Evolutionary conservation across 2,329 filamentous ascomycete genomes (phyloP), one percentile per base, ranked within the genome.

Genomic region (Scorias spongiosa): DNA sequence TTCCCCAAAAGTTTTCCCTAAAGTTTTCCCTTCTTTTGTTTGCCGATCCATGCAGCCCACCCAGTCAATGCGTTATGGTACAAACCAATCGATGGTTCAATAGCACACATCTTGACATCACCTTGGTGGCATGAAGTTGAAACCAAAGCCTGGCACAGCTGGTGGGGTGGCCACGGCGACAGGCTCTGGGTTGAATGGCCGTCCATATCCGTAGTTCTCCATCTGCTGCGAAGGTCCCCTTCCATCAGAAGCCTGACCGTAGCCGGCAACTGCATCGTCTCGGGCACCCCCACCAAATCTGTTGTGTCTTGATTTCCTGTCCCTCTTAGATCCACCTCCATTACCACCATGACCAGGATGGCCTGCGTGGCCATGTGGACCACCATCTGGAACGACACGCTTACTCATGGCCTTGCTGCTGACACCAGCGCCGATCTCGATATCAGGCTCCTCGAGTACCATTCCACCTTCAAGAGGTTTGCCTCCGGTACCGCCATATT

Each of bases 401-500:
- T 59, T 59, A 47, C 56, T 61, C 61, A 62, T 63, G 10, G 60
- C 61, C 70, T 98, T 98, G 38, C 87, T 95, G 14, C 88, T 95
- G 11, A 98, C 93, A 44, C 91, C 91, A 14, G 89, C 88, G 43
- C 91, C 91, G 46, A 98, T 98, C 64, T 98, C 91, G 55, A 98
- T 98, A 59, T 98, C 91, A 2, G 91, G 91, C 65, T 98, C 91
- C 61, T 98, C 91, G 20, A 98, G 83, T 6, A 88, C 82, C 66
- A 98, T 77, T 37, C 88, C 87, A 11, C 76, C 70, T 57, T 87
- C 81, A 48, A 98, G 85, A 2, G 78, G 68, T 45, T 76, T 75
- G 44, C 89, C 91, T 45, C 89, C 91, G 49, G 85, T 94, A 44
- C 91, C 91, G 51, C 91, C 91, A 59, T 81, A 94, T 51, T 93